Conservation (phyloP, 1,139 yeast genomes). For the Scheffersomyces parashehatae region DNA sequence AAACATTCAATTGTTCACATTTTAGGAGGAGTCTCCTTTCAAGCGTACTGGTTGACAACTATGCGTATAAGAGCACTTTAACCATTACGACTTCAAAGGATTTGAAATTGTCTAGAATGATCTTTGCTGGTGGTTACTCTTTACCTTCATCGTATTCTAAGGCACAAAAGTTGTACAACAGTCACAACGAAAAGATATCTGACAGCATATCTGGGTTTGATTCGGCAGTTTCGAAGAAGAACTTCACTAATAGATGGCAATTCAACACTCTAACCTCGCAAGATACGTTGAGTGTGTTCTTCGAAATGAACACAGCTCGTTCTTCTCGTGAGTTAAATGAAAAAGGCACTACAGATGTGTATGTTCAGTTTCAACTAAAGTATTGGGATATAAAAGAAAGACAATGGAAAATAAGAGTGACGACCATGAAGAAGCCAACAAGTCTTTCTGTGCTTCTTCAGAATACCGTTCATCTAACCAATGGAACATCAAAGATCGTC, state of each 20-base stretch:
- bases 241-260: constrained; percentile 39
- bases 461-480: constrained; percentile 16
- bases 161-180: constrained; percentile 19
- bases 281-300: constrained; percentile 31
- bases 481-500: constrained; percentile 14
- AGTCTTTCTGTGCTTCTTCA: constrained; percentile 23
- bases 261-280: constrained; percentile 21
- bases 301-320: constrained; percentile 33
- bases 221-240: constrained; percentile 27
- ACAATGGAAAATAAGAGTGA: constrained; percentile 28
- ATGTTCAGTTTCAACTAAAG: constrained; percentile 32
- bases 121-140: constrained; percentile 30
- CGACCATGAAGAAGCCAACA: constrained; percentile 32
- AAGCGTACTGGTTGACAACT: constrained; percentile 4
- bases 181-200: constrained; percentile 33
- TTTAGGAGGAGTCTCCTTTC: constrained; percentile 13
- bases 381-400: constrained; percentile 24
- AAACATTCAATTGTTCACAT: constrained; percentile 24
- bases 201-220: constrained; percentile 36
- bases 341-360: constrained; percentile 22
- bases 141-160: constrained; percentile 35
- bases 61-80: constrained; percentile 11
- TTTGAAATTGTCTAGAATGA: constrained; percentile 29
- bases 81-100: constrained; percentile 32
- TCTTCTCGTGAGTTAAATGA: constrained; percentile 19